Evolutionary conservation across 2,329 filamentous ascomycete species (phyloP).

Genomic region (Talaromyces marneffei): DNA sequence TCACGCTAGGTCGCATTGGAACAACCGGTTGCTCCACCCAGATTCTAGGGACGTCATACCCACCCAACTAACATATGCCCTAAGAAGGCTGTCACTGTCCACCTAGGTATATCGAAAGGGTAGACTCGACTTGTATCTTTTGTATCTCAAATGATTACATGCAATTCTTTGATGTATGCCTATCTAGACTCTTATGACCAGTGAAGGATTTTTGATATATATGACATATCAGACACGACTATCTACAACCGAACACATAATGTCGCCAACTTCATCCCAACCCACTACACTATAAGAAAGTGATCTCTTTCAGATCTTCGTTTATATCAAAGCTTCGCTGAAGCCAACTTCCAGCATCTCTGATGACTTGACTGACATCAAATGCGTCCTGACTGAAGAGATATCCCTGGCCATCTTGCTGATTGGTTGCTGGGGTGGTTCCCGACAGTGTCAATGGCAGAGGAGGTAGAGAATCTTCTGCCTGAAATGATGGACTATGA

Average conservation of each 20-base stretch:
- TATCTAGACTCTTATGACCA: too few relatives aligned
- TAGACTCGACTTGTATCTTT: not conserved
- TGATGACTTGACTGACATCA: conserved; percentile 40
- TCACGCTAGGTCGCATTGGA: not conserved
- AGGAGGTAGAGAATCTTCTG: conserved; percentile 3
- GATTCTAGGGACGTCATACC: not conserved
- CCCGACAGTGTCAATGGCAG: conserved; percentile 30
- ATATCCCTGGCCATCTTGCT: conserved; percentile 32
- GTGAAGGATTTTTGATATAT: not conserved
- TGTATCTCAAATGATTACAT: not conserved
- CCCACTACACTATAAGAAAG: not conserved
- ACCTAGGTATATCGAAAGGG: not conserved
- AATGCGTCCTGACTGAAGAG: conserved; percentile 31
- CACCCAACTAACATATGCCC: not conserved
- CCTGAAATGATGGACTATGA: not conserved
- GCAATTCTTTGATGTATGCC: not conserved
- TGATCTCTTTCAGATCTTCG: conserved; percentile 24
- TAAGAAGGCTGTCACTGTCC: not conserved
- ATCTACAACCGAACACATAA: not conserved
- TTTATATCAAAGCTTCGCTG: conserved; percentile 40
- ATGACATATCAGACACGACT: not conserved
- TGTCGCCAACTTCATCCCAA: not conserved
- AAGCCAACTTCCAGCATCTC: conserved; percentile 42
- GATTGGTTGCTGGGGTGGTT: conserved; percentile 26
- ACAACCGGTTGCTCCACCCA: not conserved